Base-by-base conservation (phyloP, 2,329 filamentous ascomycete genomes). In the Immersiporthe knoxdaviesiana region DNA sequence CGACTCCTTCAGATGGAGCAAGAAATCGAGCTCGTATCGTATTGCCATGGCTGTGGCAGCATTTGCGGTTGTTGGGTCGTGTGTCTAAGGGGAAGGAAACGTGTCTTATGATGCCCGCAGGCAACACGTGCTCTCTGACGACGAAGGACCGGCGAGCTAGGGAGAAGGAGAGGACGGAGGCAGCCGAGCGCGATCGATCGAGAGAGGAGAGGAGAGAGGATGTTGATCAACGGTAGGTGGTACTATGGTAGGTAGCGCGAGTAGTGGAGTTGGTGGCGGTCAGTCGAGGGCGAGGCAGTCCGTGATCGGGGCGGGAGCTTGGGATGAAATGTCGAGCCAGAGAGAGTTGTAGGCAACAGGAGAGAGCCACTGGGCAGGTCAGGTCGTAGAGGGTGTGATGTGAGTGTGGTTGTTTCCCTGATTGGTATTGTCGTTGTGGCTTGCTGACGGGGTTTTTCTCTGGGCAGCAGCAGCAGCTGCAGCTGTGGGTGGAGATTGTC, bases 1-100 rank as follows among this genome's bases (percentile, higher is more conserved):
- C 73, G 95, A 97, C 70, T 91, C 85, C 80, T 91, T 88, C 76
- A 98, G 84, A 78, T 86, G 85, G 75, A 93, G 84, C 74, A 98
- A 85, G 81, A 92, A 87, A 73, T 94, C 92, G 80, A 88, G 85
- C 72, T 91, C 87, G 80, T 97, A 97, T 84, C 88, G 87, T 77
- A 84, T 79, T 77, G 84, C 82, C 85, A 88, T 88, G 56, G 63
- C 54, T 64, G 65, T 67, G 69, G 56, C 60, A 65, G 54, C 61
- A 44, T 66, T 56, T 37, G 68, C 61, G 63, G 30, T 30, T 65
- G 37, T 39, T 12, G 37, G 37, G 35, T 30, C 39, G 8, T 50
- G 59, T 62, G 63, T 54, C 11, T 30, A 16, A 14, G 50, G 4
- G 3, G 63, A 8, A n/a, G 64, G 27, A 27, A 47, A n/a, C 41